Evolutionary conservation across 2,329 filamentous ascomycete genomes (phyloP).

Genomic region (Fusarium devonianum): DNA sequence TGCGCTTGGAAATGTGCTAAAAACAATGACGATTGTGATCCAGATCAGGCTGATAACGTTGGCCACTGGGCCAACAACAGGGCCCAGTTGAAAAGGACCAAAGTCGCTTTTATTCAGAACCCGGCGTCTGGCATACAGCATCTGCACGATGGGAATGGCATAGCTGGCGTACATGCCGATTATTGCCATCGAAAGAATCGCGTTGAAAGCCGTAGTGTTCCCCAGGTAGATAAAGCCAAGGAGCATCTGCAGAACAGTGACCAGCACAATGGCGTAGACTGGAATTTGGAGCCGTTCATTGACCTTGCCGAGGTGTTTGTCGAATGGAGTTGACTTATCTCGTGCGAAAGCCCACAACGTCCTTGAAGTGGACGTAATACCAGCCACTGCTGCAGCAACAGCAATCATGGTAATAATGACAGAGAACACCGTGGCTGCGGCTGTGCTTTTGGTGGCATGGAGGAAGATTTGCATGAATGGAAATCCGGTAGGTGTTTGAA

Average conservation of each 20-base stretch:
- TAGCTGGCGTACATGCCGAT: slow-evolving; percentile 55
- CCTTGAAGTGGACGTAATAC: slow-evolving; percentile 47
- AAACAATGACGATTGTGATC: slow-evolving; percentile 53
- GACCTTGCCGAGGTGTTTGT: slow-evolving; percentile 48
- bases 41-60: slow-evolving; percentile 54
- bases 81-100: slow-evolving; percentile 44
- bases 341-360: slow-evolving; percentile 51
- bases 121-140: slow-evolving; percentile 48
- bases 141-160: slow-evolving; percentile 48
- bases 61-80: slow-evolving; percentile 42
- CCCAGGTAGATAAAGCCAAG: slow-evolving; percentile 52
- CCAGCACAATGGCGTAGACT: slow-evolving; percentile 38
- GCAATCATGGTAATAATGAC: slow-evolving; percentile 41
- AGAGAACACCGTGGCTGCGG: slow-evolving; percentile 42
- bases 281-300: slow-evolving; percentile 45
- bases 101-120: slow-evolving; percentile 24
- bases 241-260: slow-evolving; percentile 40
- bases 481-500: slow-evolving; percentile 51
- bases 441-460: slow-evolving; percentile 39
- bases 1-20: slow-evolving; percentile 53
- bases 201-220: slow-evolving; percentile 52
- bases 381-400: slow-evolving; percentile 43
- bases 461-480: slow-evolving; percentile 53
- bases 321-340: slow-evolving; percentile 48
- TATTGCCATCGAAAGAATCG: slow-evolving; percentile 51